A percentile compares a stretch with the other conserved stretches of the same genome.
Conservation (phyloP, 768 basidiomycete genomes). For the Kwoniella sp. region DNA sequence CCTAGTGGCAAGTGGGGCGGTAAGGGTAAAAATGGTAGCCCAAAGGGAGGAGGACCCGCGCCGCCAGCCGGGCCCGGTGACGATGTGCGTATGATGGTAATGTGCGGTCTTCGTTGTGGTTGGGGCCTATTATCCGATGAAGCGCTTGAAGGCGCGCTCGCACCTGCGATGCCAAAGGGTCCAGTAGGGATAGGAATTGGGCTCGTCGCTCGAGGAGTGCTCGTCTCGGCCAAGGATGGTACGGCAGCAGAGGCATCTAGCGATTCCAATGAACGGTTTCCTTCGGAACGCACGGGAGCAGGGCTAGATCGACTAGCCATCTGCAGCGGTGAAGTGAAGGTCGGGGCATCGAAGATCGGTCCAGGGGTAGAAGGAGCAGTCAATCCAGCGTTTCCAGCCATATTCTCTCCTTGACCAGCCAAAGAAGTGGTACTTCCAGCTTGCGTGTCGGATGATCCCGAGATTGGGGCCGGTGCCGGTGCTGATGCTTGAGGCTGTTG, state of each 20-base stretch:
- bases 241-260: background rate
- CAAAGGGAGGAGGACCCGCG: background rate
- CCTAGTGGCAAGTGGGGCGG: background rate
- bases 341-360: conserved; percentile 23
- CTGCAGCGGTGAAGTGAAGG: conserved; percentile 25
- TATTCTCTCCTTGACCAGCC: background rate
- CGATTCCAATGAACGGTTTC: too few relatives aligned
- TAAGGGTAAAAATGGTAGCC: background rate
- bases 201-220: background rate
- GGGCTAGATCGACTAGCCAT: conserved; percentile 19
- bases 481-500: background rate
- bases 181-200: background rate
- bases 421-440: background rate
- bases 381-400: background rate
- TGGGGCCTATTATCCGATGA: conserved; percentile 6
- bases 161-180: background rate
- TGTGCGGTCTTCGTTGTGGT: conserved; percentile 27
- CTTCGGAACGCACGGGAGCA: too few relatives aligned
- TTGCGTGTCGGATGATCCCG: background rate
- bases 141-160: background rate
- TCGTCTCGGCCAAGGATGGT: background rate
- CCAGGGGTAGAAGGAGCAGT: conserved; percentile 9
- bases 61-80: conserved; percentile 4
- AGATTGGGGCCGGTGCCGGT: background rate
- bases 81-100: conserved; percentile 22